Evolutionary conservation across 1,139 yeast species (phyloP).

Genomic region (Suhomyces coccinellae): DNA sequence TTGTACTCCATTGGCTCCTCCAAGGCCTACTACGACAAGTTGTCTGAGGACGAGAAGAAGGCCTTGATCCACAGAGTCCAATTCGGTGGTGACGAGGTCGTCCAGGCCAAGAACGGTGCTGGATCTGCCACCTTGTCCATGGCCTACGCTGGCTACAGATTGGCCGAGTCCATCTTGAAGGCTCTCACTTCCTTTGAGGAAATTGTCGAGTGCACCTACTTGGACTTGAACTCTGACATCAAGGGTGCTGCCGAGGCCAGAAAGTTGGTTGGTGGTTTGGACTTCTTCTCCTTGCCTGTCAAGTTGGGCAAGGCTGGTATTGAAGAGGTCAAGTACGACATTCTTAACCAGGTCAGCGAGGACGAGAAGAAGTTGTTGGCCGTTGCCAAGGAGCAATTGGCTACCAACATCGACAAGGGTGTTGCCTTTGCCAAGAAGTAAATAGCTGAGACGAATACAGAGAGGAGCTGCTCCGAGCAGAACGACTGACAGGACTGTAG

Average conservation of each 20-base stretch:
- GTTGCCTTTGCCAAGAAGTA: constrained; percentile 22
- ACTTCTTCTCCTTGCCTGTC: constrained; percentile 91
- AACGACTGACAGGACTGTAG: too few relatives aligned
- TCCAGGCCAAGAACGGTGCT: constrained; percentile 97
- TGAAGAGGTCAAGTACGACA: constrained; percentile 53
- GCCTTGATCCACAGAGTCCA: constrained; percentile 89
- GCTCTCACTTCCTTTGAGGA: constrained; percentile 56
- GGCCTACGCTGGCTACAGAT: constrained; percentile 98
- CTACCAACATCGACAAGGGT: constrained; percentile 48
- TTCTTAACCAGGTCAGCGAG: constrained; percentile 54
- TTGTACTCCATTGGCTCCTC: constrained; percentile 63
- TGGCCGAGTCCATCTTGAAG: constrained; percentile 83
- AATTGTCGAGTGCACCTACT: constrained; percentile 76
- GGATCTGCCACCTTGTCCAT: constrained; percentile 98
- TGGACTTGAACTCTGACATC: constrained; percentile 45
- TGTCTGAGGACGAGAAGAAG: constrained; percentile 35
- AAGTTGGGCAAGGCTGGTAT: constrained; percentile 89
- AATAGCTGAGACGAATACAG: background rate
- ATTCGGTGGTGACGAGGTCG: constrained; percentile 99
- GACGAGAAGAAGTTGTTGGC: constrained; percentile 76
- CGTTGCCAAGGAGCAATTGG: constrained; percentile 81
- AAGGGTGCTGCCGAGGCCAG: constrained; percentile 79
- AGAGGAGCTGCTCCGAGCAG: background rate
- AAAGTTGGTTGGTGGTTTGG: constrained; percentile 70
- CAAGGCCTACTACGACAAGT: constrained; percentile 22